A percentile compares a stretch with the other conserved stretches of the same genome.
Evolutionary conservation across 2,329 filamentous ascomycete species (phyloP).

Genomic region (Penicillium frequentans): DNA sequence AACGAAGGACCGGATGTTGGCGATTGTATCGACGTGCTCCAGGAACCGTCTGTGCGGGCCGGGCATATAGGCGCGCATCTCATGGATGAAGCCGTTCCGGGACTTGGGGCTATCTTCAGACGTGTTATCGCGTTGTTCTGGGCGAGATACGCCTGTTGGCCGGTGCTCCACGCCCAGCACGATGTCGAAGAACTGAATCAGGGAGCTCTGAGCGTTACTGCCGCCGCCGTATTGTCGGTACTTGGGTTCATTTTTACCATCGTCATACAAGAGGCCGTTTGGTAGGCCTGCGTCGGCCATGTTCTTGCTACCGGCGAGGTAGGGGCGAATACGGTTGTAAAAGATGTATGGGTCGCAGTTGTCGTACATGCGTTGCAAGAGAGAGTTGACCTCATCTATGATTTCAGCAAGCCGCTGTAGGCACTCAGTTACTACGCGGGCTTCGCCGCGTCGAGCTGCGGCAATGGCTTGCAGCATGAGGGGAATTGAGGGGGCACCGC

Average conservation of each 20-base stretch:
- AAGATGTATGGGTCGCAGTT: conserved; percentile 93
- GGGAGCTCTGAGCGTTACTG: conserved; percentile 93
- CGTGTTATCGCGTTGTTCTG: conserved; percentile 33
- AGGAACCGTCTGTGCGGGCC: conserved; percentile 88
- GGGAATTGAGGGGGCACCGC: conserved; percentile 81
- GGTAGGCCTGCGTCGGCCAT: conserved; percentile 94
- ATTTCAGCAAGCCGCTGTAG: conserved; percentile 83
- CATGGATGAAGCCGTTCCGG: conserved; percentile 86
- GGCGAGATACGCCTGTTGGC: conserved; percentile 70
- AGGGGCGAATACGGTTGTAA: conserved; percentile 94
- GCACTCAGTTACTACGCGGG: conserved; percentile 69
- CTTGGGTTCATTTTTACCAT: conserved; percentile 65
- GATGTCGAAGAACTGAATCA: conserved; percentile 97
- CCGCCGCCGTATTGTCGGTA: conserved; percentile 89
- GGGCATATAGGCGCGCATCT: conserved; percentile 98
- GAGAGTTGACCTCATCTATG: conserved; percentile 75
- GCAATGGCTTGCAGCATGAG: conserved; percentile 85
- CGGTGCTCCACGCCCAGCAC: conserved; percentile 86
- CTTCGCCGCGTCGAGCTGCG: conserved; percentile 72
- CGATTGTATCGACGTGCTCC: conserved; percentile 71
- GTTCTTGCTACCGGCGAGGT: conserved; percentile 94
- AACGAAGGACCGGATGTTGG: conserved; percentile 87
- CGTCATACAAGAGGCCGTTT: conserved; percentile 82
- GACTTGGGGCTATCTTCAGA: conserved; percentile 49
- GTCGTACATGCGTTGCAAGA: conserved; percentile 90